Percentiles rank a stretch among this genome's conserved stretches.
Conservation (phyloP, 2,329 filamentous ascomycete genomes). For the Aureobasidium sp. region DNA sequence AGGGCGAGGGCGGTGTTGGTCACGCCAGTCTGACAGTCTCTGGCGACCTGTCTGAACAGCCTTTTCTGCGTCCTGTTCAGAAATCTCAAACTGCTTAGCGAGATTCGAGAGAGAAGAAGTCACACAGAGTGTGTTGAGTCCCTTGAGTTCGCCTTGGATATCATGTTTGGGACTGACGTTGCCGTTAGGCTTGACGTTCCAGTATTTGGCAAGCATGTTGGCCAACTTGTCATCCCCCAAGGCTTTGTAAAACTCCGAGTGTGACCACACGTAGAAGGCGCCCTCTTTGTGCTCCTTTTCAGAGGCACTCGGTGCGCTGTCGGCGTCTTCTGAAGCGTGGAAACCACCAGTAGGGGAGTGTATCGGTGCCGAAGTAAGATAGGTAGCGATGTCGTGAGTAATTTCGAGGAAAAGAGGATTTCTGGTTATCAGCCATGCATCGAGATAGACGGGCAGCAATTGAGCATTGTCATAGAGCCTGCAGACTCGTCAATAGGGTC, state of each 20-base stretch:
- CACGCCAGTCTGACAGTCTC: constrained; percentile 64
- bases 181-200: constrained; percentile 74
- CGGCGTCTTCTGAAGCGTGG: constrained; percentile 82
- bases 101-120: constrained; percentile 61
- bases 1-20: constrained; percentile 68
- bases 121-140: constrained; percentile 80
- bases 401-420: constrained; percentile 68
- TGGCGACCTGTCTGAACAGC: constrained; percentile 60
- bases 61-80: constrained; percentile 59
- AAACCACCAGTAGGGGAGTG: constrained; percentile 66
- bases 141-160: constrained; percentile 87
- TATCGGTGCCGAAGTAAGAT: constrained; percentile 68
- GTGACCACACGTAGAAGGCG: constrained; percentile 90
- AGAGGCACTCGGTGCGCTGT: constrained; percentile 67
- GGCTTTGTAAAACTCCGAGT: constrained; percentile 68
- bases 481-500: constrained; percentile 11
- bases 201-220: constrained; percentile 72
- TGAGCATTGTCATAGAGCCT: constrained; percentile 81
- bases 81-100: constrained; percentile 66
- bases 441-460: constrained; percentile 73
- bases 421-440: constrained; percentile 68
- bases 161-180: constrained; percentile 80
- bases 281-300: constrained; percentile 82
- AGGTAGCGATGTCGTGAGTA: constrained; percentile 77
- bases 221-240: constrained; percentile 64